Evolutionary conservation across 139 green algal species (phyloP), one percentile per base, ranked within the genome.

Genomic region (Tetraselmis striata): DNA sequence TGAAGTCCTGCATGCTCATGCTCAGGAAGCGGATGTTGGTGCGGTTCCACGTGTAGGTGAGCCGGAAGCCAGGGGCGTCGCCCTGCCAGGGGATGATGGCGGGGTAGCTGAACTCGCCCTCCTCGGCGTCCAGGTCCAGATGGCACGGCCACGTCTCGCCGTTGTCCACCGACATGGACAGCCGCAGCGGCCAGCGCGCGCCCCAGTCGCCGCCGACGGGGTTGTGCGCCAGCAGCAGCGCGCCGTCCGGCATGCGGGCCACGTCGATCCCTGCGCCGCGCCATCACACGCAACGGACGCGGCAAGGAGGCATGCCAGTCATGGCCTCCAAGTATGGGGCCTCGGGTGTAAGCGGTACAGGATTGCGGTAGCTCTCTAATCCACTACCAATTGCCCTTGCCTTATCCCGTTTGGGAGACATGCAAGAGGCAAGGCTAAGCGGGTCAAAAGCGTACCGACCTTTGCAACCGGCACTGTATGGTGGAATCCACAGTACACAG

Each of bases 91-190:
- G 45, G 11, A 67, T 28, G 25, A 77, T 29, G 26, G 74, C 74
- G 23, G 74, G 74, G n/a, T 77, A 77, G 74, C 74, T 77, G 74
- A 77, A 77, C 74, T 77, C 74, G 74, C 74, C 74, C 23, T 28
- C 2, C n/a, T 2, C 25, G 23, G 23, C 2, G 5, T 77, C 74
- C 23, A 77, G 26, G 74, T 77, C 74, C 2, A 77, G 74, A 2
- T 28, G 2, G 25, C 25, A 77, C 5, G 23, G 23, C 74, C 74
- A 77, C 22, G 23, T 77, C 74, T 77, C 23, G 5, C 74, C 74
- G 74, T 77, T 77, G 74, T 77, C 74, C 5, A 11, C 5, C 26
- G 74, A 77, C 26, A 77, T 30, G 25, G 26, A 28, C 25, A 77
- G 25, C 74, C 74, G 25, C 26, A 77, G 74, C 26, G 74, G 74